phyloP scores from a whole-genome alignment of 345 rosid species.

The Reutealis trisperma region DNA sequence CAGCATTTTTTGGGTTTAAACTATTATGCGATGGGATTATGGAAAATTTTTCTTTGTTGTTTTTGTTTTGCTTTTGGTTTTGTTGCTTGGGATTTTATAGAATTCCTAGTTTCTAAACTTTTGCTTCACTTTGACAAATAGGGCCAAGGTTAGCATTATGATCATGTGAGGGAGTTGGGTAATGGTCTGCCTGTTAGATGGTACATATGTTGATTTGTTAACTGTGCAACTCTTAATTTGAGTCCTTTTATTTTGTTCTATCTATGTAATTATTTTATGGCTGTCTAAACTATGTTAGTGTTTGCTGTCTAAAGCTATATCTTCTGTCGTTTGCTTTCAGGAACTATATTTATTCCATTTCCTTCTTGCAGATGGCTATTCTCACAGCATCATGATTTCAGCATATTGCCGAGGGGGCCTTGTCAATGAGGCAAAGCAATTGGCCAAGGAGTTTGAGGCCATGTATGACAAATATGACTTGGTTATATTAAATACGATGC shows the following conservation, averaged over 20 bases:
- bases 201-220: background rate
- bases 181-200: background rate
- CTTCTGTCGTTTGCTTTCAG: constrained; percentile 3
- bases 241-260: background rate
- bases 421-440: constrained; percentile 78
- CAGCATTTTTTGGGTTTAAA: background rate
- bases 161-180: background rate
- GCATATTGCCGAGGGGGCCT: constrained; percentile 73
- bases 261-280: background rate
- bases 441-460: constrained; percentile 73
- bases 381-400: constrained; percentile 90
- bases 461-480: constrained; percentile 70
- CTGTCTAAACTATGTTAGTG: background rate
- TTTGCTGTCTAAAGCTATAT: background rate
- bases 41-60: background rate
- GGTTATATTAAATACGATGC: constrained; percentile 83
- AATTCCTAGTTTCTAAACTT: background rate
- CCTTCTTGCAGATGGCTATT: constrained; percentile 71
- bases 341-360: constrained; percentile 9
- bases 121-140: background rate
- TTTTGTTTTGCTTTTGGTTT: background rate
- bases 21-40: background rate
- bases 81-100: background rate
- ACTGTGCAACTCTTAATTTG: background rate
- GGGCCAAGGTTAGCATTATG: background rate